Evolutionary conservation across 176 grass and related monocot species (phyloP).

Genomic region (Neostapfia colusana): DNA sequence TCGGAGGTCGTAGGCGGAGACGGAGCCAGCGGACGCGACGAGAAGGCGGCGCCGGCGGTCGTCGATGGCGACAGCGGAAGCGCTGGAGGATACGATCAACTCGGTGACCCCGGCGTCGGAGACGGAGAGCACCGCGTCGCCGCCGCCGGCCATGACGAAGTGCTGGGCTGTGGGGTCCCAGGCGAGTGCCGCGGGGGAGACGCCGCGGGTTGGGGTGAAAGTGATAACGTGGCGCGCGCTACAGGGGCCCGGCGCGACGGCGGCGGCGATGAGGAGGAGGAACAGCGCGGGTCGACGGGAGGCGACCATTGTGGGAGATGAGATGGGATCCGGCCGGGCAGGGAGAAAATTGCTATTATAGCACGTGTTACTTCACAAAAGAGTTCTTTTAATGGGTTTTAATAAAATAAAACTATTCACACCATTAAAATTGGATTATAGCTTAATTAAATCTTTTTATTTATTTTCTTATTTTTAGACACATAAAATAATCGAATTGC

Average conservation of each 20-base stretch:
- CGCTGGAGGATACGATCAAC: slow-evolving; percentile 41
- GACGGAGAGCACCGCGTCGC: slow-evolving; percentile 55
- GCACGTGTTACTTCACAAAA: no score
- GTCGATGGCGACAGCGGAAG: slow-evolving; percentile 45
- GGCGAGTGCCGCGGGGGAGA: slow-evolving; percentile 50
- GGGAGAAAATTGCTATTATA: no score
- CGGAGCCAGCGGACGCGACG: slow-evolving; percentile 44
- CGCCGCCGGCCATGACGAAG: slow-evolving; percentile 66
- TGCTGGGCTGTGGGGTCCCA: slow-evolving; percentile 81
- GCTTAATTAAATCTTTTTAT: no score
- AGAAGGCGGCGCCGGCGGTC: slow-evolving; percentile 66
- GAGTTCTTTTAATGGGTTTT: no score
- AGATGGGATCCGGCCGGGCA: neutral
- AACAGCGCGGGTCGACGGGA: neutral
- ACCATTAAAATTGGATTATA: no score
- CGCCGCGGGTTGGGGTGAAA: slow-evolving; percentile 34
- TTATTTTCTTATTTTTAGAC: no score
- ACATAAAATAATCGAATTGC: no score
- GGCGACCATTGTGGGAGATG: slow-evolving; percentile 30
- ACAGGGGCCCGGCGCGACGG: slow-evolving; percentile 24
- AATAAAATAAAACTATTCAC: no score
- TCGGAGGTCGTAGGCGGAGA: slow-evolving; percentile 69
- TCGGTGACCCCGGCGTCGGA: slow-evolving; percentile 84
- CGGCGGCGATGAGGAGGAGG: slow-evolving; percentile 37
- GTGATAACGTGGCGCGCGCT: slow-evolving; percentile 57